phyloP scores from a whole-genome alignment of 768 basidiomycete species.

The Trametes sanguinea region DNA sequence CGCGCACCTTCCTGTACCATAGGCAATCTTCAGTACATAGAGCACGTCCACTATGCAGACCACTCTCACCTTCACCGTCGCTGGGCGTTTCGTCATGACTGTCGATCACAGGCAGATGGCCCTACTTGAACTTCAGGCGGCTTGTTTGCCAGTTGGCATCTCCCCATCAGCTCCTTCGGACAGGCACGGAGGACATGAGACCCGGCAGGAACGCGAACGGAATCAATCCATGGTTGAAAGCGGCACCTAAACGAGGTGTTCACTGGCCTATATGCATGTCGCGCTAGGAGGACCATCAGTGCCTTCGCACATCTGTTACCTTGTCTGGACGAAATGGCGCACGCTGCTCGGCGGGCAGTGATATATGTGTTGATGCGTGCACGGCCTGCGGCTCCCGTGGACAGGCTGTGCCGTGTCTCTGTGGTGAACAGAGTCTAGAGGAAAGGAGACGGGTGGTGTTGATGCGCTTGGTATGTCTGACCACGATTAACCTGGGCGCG shows the following conservation, averaged over 20 bases:
- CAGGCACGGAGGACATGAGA: conserved; percentile 1
- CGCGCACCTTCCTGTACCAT: conserved; percentile 17
- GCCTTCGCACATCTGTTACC: conserved; percentile 5
- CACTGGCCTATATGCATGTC: not conserved
- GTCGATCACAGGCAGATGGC: conserved; percentile 1
- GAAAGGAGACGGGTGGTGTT: too few species aligned
- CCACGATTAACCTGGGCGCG: not conserved
- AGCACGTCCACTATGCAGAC: not conserved
- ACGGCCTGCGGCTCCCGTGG: not conserved
- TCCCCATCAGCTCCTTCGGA: not conserved
- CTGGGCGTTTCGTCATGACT: not conserved
- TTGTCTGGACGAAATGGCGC: not conserved
- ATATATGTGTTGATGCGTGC: conserved; percentile 2
- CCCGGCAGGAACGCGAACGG: conserved; percentile 1
- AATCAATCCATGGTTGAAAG: not conserved
- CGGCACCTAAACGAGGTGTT: not conserved
- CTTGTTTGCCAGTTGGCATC: conserved; percentile 5
- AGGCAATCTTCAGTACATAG: conserved; percentile 7
- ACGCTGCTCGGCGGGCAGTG: conserved; percentile 6
- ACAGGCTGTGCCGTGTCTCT: not conserved
- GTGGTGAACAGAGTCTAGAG: too few species aligned
- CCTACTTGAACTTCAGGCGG: not conserved
- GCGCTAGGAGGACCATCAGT: conserved; percentile 4
- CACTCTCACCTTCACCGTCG: conserved; percentile 8
- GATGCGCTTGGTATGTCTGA: too few species aligned